Evolutionary conservation across 1,284 basidiomycete genomes (phyloP).

Genomic region (Cryptococcus hybrid): DNA sequence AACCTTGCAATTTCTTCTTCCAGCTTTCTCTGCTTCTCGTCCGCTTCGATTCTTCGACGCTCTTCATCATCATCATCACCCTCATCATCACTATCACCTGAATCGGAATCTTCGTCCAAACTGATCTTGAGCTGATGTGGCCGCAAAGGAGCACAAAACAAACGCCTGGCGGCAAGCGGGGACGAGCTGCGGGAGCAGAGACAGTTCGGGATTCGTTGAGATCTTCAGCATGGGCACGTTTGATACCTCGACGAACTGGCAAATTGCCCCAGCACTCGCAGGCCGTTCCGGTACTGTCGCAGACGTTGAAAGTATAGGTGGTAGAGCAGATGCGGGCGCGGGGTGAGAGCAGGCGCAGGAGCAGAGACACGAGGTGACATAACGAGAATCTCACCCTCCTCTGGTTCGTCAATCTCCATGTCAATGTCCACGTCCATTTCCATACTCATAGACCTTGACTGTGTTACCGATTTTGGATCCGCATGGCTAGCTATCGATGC

Average conservation of each 20-base stretch:
- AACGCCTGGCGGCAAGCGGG: constrained; percentile 17
- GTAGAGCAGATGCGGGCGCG: not conserved
- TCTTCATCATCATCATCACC: not conserved
- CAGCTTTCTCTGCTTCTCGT: constrained; percentile 1
- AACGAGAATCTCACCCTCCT: constrained; percentile 40
- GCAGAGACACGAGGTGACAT: constrained; percentile 2
- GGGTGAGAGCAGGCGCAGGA: not conserved
- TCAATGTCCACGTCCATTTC: constrained; percentile 15
- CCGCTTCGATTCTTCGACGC: not conserved
- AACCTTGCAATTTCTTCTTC: constrained; percentile 31
- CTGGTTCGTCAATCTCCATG: constrained; percentile 29
- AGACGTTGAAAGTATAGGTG: not conserved
- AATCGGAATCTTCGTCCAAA: constrained; percentile 28
- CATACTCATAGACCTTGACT: not conserved
- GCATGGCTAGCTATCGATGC: not conserved
- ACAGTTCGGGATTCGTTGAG: constrained; percentile 30
- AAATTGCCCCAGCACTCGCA: not conserved
- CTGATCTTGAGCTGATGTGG: constrained; percentile 13
- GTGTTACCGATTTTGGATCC: not conserved
- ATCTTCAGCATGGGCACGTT: constrained; percentile 41
- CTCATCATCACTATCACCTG: constrained; percentile 21
- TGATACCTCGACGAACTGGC: constrained; percentile 23
- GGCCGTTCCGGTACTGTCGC: not conserved
- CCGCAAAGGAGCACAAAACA: constrained; percentile 17
- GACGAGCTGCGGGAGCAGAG: constrained; percentile 12